Base-by-base conservation (phyloP, 805 yeast species). In the Hanseniaspora jakobsenii region DNA sequence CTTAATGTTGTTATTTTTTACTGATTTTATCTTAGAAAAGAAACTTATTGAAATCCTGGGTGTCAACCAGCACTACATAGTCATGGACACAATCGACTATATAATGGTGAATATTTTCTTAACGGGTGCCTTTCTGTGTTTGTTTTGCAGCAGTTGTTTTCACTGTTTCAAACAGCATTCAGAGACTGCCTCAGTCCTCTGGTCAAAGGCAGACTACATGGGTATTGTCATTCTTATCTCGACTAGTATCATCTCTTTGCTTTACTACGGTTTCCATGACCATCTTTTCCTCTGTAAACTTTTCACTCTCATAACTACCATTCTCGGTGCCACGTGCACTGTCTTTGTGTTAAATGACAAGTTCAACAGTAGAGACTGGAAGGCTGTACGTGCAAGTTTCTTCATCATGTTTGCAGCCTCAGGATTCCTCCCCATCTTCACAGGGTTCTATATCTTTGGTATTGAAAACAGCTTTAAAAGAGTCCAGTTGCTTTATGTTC, bases 401-500 rank as follows among this genome's bases (percentile, higher is more conserved):
- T 86, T 85, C 59, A 73, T 85, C 13, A 48, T 70, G 3, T 86
- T 86, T 60, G 95, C 94, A 0, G 65, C 82, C 16, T 74, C 83
- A 5, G 87, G 91, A 0, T 64, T 72, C 0, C 61, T 85, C 7
- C 95, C 95, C 0, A 70, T 86, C 3, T 38, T 71, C 0, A 66
- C 65, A 2, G 85, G 87, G 0, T 52, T 71, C 8, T 52, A 51
- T 27, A 50, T 59, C 17, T 75, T 66, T 50, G 94, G 93, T 1
- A 47, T 55, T 27, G 55, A 54, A 2, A 75, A 67, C 37, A 71
- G 80, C 7, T 54, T 62, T 22, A 56, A 59, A 8, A 63, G 94
- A 44, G 66, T 78, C 8, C 75, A 75, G 22, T 62, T 82, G 16
- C 59, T 56, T 6, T 84, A 77, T 71, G 67, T 86, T n/a, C 53